Evolutionary conservation across 306 rosid species (phyloP).

Genomic region (Cyclanthera cordifolia): DNA sequence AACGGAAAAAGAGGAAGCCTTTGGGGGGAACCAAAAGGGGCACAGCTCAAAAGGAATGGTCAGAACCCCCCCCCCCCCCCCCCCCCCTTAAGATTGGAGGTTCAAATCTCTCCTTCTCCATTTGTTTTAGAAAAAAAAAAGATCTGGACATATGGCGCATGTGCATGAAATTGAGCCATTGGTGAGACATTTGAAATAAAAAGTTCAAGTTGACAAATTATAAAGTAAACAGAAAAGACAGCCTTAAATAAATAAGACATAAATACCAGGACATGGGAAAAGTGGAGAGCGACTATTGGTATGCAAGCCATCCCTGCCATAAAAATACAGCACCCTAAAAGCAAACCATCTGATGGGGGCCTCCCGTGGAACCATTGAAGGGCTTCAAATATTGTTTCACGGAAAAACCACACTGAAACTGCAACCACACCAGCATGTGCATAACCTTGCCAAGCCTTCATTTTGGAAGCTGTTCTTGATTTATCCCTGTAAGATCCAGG

Average conservation of each 20-base stretch:
- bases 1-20: too few species aligned
- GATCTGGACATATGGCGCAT: neutral
- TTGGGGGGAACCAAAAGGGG: too few species aligned
- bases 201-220: slow-evolving; percentile 3
- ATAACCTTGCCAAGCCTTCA: slow-evolving; percentile 93
- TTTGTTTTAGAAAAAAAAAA: too few species aligned
- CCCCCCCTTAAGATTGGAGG: too few species aligned
- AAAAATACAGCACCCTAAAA: slow-evolving; percentile 72
- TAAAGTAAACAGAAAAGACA: slow-evolving; percentile 1
- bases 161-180: neutral
- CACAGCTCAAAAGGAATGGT: too few species aligned
- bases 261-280: slow-evolving; percentile 79
- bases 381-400: slow-evolving; percentile 92
- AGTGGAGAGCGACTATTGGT: slow-evolving; percentile 89
- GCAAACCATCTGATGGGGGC: slow-evolving; percentile 90
- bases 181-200: neutral
- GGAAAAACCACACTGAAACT: slow-evolving; percentile 83
- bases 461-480: slow-evolving; percentile 64
- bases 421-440: slow-evolving; percentile 78
- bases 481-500: slow-evolving; percentile 52
- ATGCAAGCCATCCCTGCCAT: slow-evolving; percentile 82
- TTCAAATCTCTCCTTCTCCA: too few species aligned
- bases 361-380: slow-evolving; percentile 94
- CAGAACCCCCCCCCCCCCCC: too few species aligned
- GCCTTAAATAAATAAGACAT: too few species aligned